A percentile compares a stretch with the other conserved stretches of the same genome.
These are phyloP conservation scores for Colletotrichum sp. DNA, from an alignment of 2,329 filamentous ascomycete species.

Conservation along the genomic window DNA sequence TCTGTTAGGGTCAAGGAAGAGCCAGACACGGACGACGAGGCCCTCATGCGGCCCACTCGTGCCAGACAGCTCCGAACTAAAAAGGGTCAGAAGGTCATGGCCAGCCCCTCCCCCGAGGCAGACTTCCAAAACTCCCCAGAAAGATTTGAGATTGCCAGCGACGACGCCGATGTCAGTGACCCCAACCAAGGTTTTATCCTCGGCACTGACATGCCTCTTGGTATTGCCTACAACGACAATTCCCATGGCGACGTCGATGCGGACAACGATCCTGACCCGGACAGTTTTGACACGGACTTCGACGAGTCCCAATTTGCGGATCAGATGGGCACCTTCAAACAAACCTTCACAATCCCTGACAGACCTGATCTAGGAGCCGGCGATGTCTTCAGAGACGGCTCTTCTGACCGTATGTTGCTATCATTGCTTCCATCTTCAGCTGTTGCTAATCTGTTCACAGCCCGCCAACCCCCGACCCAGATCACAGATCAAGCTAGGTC, in stretches of 20 bases:
- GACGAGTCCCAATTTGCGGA: not conserved
- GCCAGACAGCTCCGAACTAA: not conserved
- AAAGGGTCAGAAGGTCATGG: not conserved
- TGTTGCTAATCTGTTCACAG: not conserved
- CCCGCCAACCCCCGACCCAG: not conserved
- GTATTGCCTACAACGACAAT: not conserved
- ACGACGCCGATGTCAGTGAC: not conserved
- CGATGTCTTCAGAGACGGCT: constrained; percentile 9
- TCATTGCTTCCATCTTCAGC: not conserved
- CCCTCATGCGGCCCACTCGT: not conserved
- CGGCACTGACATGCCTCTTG: not conserved
- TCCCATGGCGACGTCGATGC: not conserved
- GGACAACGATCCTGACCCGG: not conserved
- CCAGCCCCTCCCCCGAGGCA: not conserved
- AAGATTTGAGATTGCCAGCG: not conserved
- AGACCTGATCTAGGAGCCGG: not conserved
- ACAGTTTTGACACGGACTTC: not conserved
- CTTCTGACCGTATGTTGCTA: not conserved
- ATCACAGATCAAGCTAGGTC: constrained; percentile 7
- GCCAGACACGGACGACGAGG: not conserved
- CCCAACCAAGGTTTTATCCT: not conserved
- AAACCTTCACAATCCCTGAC: not conserved
- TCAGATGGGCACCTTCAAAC: not conserved
- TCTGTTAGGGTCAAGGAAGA: constrained; percentile 5
- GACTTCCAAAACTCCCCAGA: not conserved